Evolutionary conservation across 1,139 yeast genomes (phyloP), one percentile per base, ranked within the genome.

Genomic region (Candida gigantensis): DNA sequence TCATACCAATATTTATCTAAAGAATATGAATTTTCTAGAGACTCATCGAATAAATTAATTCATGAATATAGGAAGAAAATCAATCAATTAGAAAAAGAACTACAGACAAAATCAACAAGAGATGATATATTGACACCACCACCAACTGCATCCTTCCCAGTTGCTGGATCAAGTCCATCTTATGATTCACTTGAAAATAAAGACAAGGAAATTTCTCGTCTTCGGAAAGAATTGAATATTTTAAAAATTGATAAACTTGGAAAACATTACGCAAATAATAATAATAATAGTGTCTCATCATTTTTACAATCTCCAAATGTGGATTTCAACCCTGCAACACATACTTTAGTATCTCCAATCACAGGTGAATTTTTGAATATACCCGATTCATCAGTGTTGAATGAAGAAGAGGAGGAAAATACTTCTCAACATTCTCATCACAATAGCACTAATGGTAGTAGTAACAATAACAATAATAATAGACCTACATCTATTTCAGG

Each of bases 1-100:
- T 78, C 84, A 3, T 84, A 80, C 53, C 77, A 74, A 44, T 81
- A 79, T 51, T 62, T 81, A 35, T 64, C 79, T 5, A 76, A 77
- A 53, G 84, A 79, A 49, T 80, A 71, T 45, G 82, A 78, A 46
- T 72, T 77, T 41, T 79, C 81, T 24, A 63, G 79, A 41, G 73
- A 71, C 28, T 68, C 68, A 40, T 74, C 77, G 27, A 57, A 65
- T 35, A 72, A 69, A 43, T 56, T 71, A 1, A 64, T 78, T 35
- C 76, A 69, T 45, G 74, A 74, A 26, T 68, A 74, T 46, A 65
- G 80, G 21, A 64, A 66, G 47, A 74, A 70, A 46, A 68, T 68
- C 28, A 49, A 58, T 9, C 52, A 54, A 8, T 56, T 78, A 30
- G 81, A 79, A 46, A 73, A 65, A 39, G 72, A 76, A 21, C 18